A percentile compares a stretch with the other conserved stretches of the same genome.
Conservation (phyloP, 495 filamentous ascomycete species). For the Aspergillus wentii region DNA sequence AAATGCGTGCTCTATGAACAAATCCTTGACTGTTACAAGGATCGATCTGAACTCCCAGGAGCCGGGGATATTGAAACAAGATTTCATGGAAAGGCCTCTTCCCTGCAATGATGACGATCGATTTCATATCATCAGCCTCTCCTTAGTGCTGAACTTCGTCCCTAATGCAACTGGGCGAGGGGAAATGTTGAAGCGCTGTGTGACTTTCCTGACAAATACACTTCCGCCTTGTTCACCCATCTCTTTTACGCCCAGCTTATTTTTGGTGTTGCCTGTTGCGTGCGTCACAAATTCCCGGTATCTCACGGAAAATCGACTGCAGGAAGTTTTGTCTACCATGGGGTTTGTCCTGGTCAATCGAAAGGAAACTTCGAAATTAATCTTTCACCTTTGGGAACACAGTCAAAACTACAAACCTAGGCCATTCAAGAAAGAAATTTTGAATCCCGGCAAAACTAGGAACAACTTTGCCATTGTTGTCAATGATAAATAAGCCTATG, state of each 20-base stretch:
- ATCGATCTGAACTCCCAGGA: constrained; percentile 91
- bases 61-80: constrained; percentile 73
- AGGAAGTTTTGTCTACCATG: constrained; percentile 67
- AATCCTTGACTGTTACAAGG: constrained; percentile 65
- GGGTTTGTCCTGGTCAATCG: constrained; percentile 62
- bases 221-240: constrained; percentile 43
- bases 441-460: constrained; percentile 65
- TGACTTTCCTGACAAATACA: constrained; percentile 51
- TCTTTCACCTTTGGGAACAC: constrained; percentile 80
- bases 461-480: constrained; percentile 89
- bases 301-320: constrained; percentile 66
- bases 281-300: constrained; percentile 93
- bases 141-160: constrained; percentile 92
- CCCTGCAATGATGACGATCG: constrained; percentile 54
- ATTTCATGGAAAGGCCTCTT: constrained; percentile 88
- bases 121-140: constrained; percentile 91
- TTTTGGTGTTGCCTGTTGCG: constrained; percentile 83
- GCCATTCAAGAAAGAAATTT: constrained; percentile 62
- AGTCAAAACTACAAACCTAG: constrained; percentile 25
- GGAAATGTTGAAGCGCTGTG: constrained; percentile 74
- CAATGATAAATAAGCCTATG: constrained; percentile 15
- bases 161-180: constrained; percentile 69
- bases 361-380: constrained; percentile 77
- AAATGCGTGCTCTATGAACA: constrained; percentile 75
- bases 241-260: constrained; percentile 63